Conservation (phyloP, 2,329 filamentous ascomycete genomes). For the Aspergillus sp. region DNA sequence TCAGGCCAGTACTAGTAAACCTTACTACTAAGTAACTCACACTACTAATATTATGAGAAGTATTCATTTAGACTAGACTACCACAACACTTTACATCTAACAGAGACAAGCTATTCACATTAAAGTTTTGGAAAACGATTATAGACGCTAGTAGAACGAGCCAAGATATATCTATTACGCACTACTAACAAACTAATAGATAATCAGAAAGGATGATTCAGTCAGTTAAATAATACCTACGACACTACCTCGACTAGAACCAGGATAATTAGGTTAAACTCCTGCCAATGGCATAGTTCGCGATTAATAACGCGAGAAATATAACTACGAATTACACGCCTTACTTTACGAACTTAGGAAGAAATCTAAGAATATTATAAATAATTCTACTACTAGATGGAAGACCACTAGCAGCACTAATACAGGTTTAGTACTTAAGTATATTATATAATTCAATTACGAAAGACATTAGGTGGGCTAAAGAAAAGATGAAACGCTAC, state of each 20-base stretch:
- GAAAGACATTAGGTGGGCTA: slow-evolving; percentile 1
- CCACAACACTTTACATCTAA: not conserved
- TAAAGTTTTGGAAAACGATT: not conserved
- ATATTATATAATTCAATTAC: slow-evolving; percentile 1
- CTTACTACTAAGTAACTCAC: not conserved
- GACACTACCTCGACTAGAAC: not conserved
- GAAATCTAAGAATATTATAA: slow-evolving; percentile 1
- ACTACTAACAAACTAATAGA: not conserved
- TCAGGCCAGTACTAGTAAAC: not conserved
- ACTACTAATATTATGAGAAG: not conserved
- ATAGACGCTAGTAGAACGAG: not conserved
- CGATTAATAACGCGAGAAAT: slow-evolving; percentile 9
- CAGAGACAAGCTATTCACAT: not conserved
- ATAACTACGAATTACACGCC: not conserved
- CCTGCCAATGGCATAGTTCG: not conserved
- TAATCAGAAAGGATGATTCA: not conserved
- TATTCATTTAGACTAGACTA: not conserved
- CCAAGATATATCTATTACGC: not conserved
- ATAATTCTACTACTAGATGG: not conserved
- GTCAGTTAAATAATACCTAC: not conserved
- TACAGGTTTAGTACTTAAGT: slow-evolving; percentile 1
- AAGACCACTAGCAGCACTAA: not conserved
- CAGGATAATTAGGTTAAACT: slow-evolving; percentile 1
- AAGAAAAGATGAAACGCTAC: slow-evolving; percentile 5
- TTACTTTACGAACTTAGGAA: slow-evolving; percentile 6